Percentiles rank a stretch among this genome's conserved stretches.
These are phyloP conservation scores for Hypomontagnella submonticulosa DNA, from an alignment of 495 filamentous ascomycete species.

Conservation along the genomic window DNA sequence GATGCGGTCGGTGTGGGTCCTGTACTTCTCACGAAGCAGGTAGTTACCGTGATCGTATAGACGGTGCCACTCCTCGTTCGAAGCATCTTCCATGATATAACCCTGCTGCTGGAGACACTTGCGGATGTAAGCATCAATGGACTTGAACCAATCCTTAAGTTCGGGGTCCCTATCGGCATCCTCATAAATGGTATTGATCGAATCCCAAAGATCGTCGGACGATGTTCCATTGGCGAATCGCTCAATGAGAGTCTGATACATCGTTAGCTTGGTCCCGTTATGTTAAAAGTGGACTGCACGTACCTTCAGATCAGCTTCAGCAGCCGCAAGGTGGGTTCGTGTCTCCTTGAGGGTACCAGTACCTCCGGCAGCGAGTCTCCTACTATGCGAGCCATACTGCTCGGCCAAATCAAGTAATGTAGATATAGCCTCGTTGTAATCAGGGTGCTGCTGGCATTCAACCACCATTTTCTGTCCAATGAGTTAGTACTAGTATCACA, in stretches of 20 bases:
- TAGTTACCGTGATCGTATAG: constrained; percentile 89
- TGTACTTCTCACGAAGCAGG: constrained; percentile 89
- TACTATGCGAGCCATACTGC: constrained; percentile 82
- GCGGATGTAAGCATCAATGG: constrained; percentile 79
- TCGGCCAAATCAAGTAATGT: constrained; percentile 87
- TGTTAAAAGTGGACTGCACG: constrained; percentile 40
- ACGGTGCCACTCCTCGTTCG: constrained; percentile 83
- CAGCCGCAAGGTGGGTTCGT: constrained; percentile 69
- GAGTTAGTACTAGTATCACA: constrained; percentile 21
- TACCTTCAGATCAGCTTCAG: constrained; percentile 85
- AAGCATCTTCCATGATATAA: constrained; percentile 85
- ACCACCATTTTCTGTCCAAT: constrained; percentile 83
- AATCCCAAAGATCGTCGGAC: constrained; percentile 82
- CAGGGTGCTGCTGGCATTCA: constrained; percentile 92
- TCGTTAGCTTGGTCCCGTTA: constrained; percentile 58
- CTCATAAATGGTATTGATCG: constrained; percentile 87
- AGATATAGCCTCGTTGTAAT: constrained; percentile 89
- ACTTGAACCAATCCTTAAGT: constrained; percentile 88
- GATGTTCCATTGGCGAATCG: constrained; percentile 96
- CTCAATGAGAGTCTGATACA: constrained; percentile 82
- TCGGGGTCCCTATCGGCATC: constrained; percentile 92
- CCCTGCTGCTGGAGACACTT: constrained; percentile 88
- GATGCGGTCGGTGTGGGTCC: constrained; percentile 85
- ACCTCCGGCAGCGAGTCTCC: constrained; percentile 69
- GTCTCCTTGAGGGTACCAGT: constrained; percentile 75